Conservation (phyloP, 2,329 filamentous ascomycete genomes). For the Fusarium sp. region DNA sequence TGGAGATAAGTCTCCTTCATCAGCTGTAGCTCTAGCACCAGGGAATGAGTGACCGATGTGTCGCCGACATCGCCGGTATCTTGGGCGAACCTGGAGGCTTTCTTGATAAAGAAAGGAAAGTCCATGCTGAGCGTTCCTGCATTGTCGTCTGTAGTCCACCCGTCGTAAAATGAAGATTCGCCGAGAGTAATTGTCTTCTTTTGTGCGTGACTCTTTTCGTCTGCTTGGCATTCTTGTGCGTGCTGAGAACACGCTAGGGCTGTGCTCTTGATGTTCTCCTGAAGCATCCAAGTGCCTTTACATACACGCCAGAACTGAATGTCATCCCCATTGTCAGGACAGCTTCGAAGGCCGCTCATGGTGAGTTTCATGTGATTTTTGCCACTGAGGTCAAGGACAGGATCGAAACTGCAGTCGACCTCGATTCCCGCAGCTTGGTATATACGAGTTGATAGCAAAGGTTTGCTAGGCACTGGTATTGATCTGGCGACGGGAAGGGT, state of each 20-base stretch:
- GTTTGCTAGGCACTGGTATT: constrained; percentile 74
- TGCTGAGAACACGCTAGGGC: constrained; percentile 83
- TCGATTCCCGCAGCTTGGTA: constrained; percentile 93
- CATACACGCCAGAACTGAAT: constrained; percentile 82
- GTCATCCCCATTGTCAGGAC: constrained; percentile 72
- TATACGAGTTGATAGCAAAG: constrained; percentile 76
- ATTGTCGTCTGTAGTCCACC: constrained; percentile 79
- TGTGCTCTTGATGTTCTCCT: constrained; percentile 82
- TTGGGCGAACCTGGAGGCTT: constrained; percentile 69
- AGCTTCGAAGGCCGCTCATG: constrained; percentile 72
- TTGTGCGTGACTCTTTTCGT: background rate
- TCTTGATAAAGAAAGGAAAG: constrained; percentile 67
- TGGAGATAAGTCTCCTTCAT: constrained; percentile 85
- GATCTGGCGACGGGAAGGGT: constrained; percentile 80
- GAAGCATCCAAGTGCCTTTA: constrained; percentile 90
- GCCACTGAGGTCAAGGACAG: constrained; percentile 83
- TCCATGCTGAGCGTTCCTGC: constrained; percentile 66
- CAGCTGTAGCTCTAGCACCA: constrained; percentile 91
- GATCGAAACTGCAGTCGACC: constrained; percentile 79
- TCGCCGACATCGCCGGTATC: constrained; percentile 79
- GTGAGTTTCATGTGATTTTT: constrained; percentile 61
- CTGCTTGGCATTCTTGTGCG: constrained; percentile 37
- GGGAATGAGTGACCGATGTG: constrained; percentile 81
- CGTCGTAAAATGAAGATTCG: constrained; percentile 79
- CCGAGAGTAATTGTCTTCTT: constrained; percentile 80